Conservation (phyloP, 2,329 filamentous ascomycete genomes). For the Phialophora verrucosa region DNA sequence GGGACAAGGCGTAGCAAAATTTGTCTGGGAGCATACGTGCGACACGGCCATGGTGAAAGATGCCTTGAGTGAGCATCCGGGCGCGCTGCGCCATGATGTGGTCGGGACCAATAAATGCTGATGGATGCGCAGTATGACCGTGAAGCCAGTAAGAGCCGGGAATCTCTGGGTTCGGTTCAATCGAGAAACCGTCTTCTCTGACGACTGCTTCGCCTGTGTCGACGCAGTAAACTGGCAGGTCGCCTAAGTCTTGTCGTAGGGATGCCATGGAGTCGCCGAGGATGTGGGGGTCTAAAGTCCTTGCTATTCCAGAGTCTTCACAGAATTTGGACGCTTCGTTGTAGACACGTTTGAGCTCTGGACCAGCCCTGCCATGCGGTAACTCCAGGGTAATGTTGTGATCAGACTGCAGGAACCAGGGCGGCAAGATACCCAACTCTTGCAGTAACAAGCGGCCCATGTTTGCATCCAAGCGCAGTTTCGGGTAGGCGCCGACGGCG, state of each 20-base stretch:
- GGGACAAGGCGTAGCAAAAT: conserved; percentile 59
- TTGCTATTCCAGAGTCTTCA: conserved; percentile 35
- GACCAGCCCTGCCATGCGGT: conserved; percentile 22
- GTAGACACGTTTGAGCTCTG: conserved; percentile 44
- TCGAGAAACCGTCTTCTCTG: conserved; percentile 68
- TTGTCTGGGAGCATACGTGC: conserved; percentile 63
- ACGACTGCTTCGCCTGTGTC: conserved; percentile 61
- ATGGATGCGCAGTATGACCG: conserved; percentile 68
- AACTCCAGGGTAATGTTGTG: conserved; percentile 26
- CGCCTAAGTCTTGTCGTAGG: conserved; percentile 63
- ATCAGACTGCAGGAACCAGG: conserved; percentile 58
- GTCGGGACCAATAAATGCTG: conserved; percentile 62
- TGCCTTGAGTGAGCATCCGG: conserved; percentile 58
- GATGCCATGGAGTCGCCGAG: conserved; percentile 60
- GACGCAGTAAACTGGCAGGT: conserved; percentile 64
- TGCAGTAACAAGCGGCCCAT: conserved; percentile 61
- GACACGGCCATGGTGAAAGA: conserved; percentile 56
- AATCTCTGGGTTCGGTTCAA: conserved; percentile 52
- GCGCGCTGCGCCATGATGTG: conserved; percentile 61
- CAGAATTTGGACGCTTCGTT: conserved; percentile 43
- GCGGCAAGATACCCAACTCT: conserved; percentile 65
- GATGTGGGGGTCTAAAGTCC: conserved; percentile 42
- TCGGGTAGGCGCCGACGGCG: conserved; percentile 61
- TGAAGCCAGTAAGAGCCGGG: conserved; percentile 63
- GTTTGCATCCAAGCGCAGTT: conserved; percentile 45